Conservation (phyloP, 78 protist species). For the Dictyostelium brefeldianum region DNA sequence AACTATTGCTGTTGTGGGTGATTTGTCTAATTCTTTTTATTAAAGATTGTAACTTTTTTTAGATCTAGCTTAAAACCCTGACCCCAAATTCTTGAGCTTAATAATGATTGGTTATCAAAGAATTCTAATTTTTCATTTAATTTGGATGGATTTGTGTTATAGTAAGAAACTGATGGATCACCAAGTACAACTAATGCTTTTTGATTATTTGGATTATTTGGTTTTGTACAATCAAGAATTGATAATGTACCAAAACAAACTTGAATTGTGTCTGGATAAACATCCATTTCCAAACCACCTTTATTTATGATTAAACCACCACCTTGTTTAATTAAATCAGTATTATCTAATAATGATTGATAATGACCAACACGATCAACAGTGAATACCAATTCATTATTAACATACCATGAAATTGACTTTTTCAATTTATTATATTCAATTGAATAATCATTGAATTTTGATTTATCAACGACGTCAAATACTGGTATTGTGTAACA, state of each 20-base stretch:
- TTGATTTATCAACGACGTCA: background rate
- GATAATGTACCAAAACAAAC: slow-evolving; percentile 21
- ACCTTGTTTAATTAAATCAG: background rate
- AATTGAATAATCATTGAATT: slow-evolving; percentile 10
- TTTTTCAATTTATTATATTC: background rate
- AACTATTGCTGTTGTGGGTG: too few species aligned
- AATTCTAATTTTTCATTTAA: background rate
- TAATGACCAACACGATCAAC: slow-evolving; percentile 5
- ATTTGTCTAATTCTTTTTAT: background rate
- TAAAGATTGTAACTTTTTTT: background rate
- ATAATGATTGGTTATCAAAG: background rate
- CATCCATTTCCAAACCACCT: slow-evolving; percentile 27
- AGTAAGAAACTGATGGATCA: background rate
- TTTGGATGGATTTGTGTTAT: background rate
- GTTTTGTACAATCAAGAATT: background rate
- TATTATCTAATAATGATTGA: background rate
- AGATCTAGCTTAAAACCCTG: slow-evolving; percentile 17
- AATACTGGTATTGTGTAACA: background rate
- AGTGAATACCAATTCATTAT: background rate
- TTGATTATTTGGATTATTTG: background rate
- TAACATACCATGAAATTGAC: slow-evolving; percentile 8
- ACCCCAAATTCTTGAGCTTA: background rate
- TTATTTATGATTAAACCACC: background rate
- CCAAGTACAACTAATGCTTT: slow-evolving; percentile 1
- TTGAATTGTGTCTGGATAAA: slow-evolving; percentile 2